Base-by-base conservation (phyloP, 352 stramenopile genomes). In the Globisporangium cederbergense region DNA sequence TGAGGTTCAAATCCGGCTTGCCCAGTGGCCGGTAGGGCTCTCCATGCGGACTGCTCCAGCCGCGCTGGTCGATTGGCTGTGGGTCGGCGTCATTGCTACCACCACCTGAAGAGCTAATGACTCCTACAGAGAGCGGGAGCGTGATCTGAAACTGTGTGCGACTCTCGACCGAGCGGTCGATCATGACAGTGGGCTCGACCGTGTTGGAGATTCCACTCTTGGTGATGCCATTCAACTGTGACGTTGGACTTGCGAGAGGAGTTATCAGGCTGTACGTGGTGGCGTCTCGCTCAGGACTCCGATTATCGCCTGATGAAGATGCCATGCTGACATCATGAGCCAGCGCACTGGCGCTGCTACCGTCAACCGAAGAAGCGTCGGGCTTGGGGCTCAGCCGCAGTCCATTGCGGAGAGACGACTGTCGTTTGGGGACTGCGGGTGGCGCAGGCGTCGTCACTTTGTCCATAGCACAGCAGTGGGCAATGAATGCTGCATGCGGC, bases 1-100 rank as follows among this genome's bases (percentile, higher is more conserved):
- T 90, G 60, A 93, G 78, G 36, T 67, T 75, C 34, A 93, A 68
- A 47, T 91, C 73, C 0, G 84, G 84, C 40, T 83, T 86, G 4
- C 84, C 84, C 6, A 93, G 68, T 14, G 81, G 84, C 0, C 79
- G 72, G 51, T 91, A 93, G 1, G 83, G 83, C 64, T 91, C 76
- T 5, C 81, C 81, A 54, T 88, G 75, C 8, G 84, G 84, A 61
- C 84, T 91, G 46, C 78, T 83, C 84, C 84, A 93, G 4, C 84
- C 84, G 2, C 71, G 70, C 14, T 75, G 68, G 10, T 81, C 72
- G 10, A 49, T 22, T 6, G 60, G 30, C 7, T 58, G 52, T 4
- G 30, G 38, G 7, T 69, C 49, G 1, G 28, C 11, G 2, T 64
- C 51, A 10, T 38, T 45, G 32, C 52, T 4, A 46, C 51, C 28